Evolutionary conservation across 1,139 yeast species (phyloP).

Genomic region (Hemisphaericaspora xylofermentans): DNA sequence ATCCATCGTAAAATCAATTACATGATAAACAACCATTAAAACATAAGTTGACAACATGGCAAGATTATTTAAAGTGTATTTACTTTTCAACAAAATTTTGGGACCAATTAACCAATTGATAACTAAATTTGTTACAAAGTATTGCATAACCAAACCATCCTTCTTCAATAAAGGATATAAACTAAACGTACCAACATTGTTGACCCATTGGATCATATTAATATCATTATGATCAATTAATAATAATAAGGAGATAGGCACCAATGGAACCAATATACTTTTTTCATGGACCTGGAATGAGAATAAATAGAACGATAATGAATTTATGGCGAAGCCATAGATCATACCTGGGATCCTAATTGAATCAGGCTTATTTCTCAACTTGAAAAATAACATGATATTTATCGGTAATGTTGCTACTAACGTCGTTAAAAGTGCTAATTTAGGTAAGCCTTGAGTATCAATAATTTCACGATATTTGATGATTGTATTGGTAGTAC

Average conservation of each 20-base stretch:
- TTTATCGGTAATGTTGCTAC: conserved; percentile 69
- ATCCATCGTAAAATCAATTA: conserved; percentile 46
- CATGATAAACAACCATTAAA: conserved; percentile 51
- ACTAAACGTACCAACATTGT: conserved; percentile 80
- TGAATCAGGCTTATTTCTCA: conserved; percentile 26
- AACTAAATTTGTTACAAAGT: conserved; percentile 55
- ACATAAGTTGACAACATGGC: conserved; percentile 61
- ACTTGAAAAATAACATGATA: conserved; percentile 49
- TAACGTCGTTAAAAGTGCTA: conserved; percentile 66
- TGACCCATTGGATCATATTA: conserved; percentile 82
- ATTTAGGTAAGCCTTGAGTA: conserved; percentile 55
- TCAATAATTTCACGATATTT: conserved; percentile 64
- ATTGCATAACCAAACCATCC: conserved; percentile 75
- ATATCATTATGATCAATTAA: conserved; percentile 58
- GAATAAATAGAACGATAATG: conserved; percentile 86
- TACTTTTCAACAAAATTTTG: conserved; percentile 33
- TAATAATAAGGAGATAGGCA: conserved; percentile 76
- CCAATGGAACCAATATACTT: conserved; percentile 78
- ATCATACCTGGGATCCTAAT: conserved; percentile 24
- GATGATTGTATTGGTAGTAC: conserved; percentile 74
- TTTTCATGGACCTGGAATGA: conserved; percentile 97
- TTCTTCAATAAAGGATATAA: conserved; percentile 82
- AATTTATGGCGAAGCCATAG: conserved; percentile 79
- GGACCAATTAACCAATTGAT: conserved; percentile 82
- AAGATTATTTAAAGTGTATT: conserved; percentile 52